phyloP scores from a whole-genome alignment of 192 early-diverging fungal species.

The Mortierella alpina region DNA sequence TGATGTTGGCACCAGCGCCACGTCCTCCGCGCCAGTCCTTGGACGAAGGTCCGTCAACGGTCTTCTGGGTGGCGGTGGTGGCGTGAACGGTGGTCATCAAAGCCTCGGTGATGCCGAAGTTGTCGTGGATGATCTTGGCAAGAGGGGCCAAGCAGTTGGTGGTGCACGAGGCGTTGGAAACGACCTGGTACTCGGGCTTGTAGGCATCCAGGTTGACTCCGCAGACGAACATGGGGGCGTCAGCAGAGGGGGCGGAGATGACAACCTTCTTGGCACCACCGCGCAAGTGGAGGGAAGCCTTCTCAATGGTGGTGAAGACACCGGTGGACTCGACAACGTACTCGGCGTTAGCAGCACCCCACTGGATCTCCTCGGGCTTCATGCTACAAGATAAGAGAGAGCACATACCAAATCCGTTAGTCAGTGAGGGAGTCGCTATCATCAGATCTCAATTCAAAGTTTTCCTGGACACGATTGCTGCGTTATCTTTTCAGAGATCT shows the following conservation, averaged over 20 bases:
- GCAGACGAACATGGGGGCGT: conserved; percentile 98
- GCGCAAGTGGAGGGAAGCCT: conserved; percentile 86
- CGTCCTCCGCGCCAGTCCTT: conserved; percentile 99
- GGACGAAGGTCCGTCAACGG: conserved; percentile 96
- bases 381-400: conserved; percentile 17
- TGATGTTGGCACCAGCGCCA: conserved; percentile 95
- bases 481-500: neutral
- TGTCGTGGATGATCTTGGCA: conserved; percentile 96
- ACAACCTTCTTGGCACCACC: conserved; percentile 99
- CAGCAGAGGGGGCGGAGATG: conserved; percentile 96
- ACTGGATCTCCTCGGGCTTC: conserved; percentile 91
- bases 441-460: neutral
- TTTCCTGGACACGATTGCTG: neutral
- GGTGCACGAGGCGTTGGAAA: conserved; percentile 99
- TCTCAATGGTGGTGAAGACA: conserved; percentile 96
- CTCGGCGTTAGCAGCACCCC: conserved; percentile 85
- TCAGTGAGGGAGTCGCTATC: no score
- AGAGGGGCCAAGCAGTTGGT: conserved; percentile 99
- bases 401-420: no score
- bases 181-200: conserved; percentile 85
- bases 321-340: conserved; percentile 99
- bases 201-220: conserved; percentile 98
- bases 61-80: conserved; percentile 99
- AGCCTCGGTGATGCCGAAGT: conserved; percentile 96
- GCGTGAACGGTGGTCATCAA: conserved; percentile 99